Base-by-base conservation (phyloP, 2,329 filamentous ascomycete species). In the Metarhizium sp. region DNA sequence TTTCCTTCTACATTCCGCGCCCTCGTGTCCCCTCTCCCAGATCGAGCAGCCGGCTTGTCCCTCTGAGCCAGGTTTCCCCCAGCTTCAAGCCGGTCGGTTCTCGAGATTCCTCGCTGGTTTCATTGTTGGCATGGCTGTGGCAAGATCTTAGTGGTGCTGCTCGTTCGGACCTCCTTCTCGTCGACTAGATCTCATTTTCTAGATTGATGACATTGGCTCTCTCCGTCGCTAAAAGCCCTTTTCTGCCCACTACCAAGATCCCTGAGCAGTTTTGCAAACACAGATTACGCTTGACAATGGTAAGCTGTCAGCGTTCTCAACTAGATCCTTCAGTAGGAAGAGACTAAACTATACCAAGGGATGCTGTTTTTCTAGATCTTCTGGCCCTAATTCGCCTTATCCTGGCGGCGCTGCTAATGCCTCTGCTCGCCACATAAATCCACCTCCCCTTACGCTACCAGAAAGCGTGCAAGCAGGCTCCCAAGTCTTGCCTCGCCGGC, bases 331-430 rank as follows among this genome's bases (percentile, higher is more conserved):
- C n/a, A 3, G 40, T 29, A 16, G 14, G 16, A 51, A 50, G 13
- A 46, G 20, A 29, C 48, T 57, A 20, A 57, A 20, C n/a, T 4
- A 32, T 8, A 8, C n/a, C 58, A 82, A 48, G 81, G 81, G 81
- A 63, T 84, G 81, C 69, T 84, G 80, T 65, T 73, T 82, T 64
- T 84, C 80, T 47, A 74, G 72, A 50, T 71, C 77, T 38, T 70
- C 73, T 30, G 77, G 75, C 57, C 74, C 77, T 11, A 79, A 78
- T 65, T 79, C 78, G 51, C 78, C 79, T 25, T 81, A 81, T 58
- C 74, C 76, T 8, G 76, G 75, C 51, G 77, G 72, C 57, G 72
- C 70, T 36, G 68, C 74, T 30, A 77, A 78, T 40, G 73, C 75
- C 56, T 81, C 79, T 8, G 73, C 78, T 53, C 75, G 78, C 55